These are phyloP conservation scores for Cercophora newfieldiana DNA, from an alignment of 495 filamentous ascomycete genomes.

Conservation along the genomic window DNA sequence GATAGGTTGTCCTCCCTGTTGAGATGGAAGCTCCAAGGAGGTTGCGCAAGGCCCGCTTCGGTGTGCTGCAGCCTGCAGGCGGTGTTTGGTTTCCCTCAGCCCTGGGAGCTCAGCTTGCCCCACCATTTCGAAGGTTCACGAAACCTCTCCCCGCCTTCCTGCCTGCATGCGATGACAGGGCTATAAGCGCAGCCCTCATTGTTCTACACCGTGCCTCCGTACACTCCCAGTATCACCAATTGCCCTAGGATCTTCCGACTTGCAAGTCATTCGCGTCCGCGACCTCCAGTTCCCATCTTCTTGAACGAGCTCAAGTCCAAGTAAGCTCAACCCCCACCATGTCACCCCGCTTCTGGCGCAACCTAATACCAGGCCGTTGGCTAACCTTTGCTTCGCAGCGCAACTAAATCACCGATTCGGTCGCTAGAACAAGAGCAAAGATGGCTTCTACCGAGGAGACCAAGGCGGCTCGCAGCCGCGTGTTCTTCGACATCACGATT, in stretches of 20 bases:
- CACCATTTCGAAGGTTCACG: conserved; percentile 39
- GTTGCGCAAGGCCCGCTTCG: neutral
- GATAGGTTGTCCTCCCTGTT: too few species aligned
- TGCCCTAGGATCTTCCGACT: neutral
- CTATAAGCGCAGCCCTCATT: neutral
- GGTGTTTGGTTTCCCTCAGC: neutral
- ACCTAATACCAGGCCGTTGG: neutral
- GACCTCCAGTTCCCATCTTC: too few species aligned
- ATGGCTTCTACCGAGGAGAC: conserved; percentile 40
- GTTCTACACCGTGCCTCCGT: neutral
- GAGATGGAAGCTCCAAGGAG: neutral
- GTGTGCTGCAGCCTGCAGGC: neutral
- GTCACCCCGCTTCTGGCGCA: neutral
- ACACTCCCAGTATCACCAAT: neutral
- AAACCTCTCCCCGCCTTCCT: conserved; percentile 24
- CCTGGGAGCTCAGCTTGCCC: conserved; percentile 18
- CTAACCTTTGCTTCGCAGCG: neutral
- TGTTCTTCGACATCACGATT: conserved; percentile 89
- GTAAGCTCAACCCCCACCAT: neutral
- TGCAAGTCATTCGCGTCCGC: neutral
- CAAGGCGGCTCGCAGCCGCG: conserved; percentile 61
- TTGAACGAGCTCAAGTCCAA: neutral
- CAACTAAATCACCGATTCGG: neutral
- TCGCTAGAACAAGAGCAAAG: conserved; percentile 6
- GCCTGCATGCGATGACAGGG: neutral